Percentiles rank a stretch among this genome's conserved stretches.
phyloP scores from a whole-genome alignment of 176 grass and related monocot genomes.

The Oryza longistaminata region DNA sequence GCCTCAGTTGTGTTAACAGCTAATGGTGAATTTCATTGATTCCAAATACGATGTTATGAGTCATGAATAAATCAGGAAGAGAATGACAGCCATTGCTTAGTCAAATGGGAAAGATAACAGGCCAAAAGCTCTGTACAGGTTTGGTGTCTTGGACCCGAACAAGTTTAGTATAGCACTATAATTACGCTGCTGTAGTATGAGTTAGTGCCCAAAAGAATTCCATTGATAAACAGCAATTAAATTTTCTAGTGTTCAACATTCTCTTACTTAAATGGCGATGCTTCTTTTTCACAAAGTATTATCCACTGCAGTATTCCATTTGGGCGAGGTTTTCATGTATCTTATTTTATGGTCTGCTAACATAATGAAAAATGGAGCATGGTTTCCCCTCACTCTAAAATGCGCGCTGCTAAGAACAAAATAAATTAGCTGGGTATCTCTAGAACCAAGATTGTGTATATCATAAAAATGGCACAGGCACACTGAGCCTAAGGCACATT shows the following conservation, averaged over 20 bases:
- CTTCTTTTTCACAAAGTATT: background rate
- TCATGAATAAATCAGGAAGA: background rate
- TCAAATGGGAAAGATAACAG: too few relatives aligned
- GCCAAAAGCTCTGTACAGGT: too few relatives aligned
- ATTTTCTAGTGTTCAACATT: background rate
- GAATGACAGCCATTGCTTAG: too few relatives aligned
- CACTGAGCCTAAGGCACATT: background rate
- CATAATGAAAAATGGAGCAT: background rate
- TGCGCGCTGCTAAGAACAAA: background rate
- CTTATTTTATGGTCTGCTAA: background rate
- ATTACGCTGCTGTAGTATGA: too few relatives aligned
- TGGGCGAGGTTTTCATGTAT: background rate
- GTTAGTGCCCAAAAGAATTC: background rate
- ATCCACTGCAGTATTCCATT: background rate
- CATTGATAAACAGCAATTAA: background rate
- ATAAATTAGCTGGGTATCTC: background rate
- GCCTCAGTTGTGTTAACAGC: background rate
- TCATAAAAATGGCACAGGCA: background rate
- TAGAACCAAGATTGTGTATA: background rate
- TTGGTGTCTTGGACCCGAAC: too few relatives aligned
- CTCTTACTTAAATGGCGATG: background rate
- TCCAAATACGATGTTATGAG: background rate
- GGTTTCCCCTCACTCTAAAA: background rate
- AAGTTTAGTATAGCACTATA: too few relatives aligned
- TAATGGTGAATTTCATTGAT: slow-evolving; percentile 24